Evolutionary conservation across 1,139 yeast genomes (phyloP).

Genomic region (Protomyces pachydermus): DNA sequence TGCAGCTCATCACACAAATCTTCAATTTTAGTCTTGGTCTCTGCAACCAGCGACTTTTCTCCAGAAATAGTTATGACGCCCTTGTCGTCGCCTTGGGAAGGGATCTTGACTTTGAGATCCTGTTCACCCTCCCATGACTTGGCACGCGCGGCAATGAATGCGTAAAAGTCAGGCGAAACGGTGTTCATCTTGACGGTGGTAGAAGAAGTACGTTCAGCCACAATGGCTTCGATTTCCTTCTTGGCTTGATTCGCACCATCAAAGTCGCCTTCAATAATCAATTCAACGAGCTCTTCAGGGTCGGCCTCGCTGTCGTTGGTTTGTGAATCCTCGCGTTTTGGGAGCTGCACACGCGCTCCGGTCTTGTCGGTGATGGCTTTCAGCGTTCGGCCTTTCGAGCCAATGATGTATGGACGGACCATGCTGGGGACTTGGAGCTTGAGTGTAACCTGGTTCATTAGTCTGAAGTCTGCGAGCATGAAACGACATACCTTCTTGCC

Average conservation of each 20-base stretch:
- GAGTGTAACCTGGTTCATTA: conserved; percentile 50
- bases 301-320: conserved; percentile 35
- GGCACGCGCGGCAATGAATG: conserved; percentile 32
- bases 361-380: conserved; percentile 70
- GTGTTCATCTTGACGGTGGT: conserved; percentile 37
- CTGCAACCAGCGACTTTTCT: conserved; percentile 56
- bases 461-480: no score
- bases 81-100: conserved; percentile 29
- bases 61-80: conserved; percentile 50
- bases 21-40: conserved; percentile 49
- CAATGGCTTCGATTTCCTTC: conserved; percentile 63
- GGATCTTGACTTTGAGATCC: conserved; percentile 42
- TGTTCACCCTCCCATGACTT: conserved; percentile 30
- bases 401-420: conserved; percentile 77
- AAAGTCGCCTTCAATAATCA: conserved; percentile 75
- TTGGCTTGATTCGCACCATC: conserved; percentile 78
- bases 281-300: conserved; percentile 53
- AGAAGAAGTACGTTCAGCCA: conserved; percentile 47
- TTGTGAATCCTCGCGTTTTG: conserved; percentile 43
- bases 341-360: conserved; percentile 72
- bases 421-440: conserved; percentile 68
- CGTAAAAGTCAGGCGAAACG: conserved; percentile 43
- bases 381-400: conserved; percentile 78
- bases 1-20: conserved; percentile 45
- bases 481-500: conserved; percentile 46